A percentile compares a stretch with the other conserved stretches of the same genome.
Evolutionary conservation across 768 basidiomycete genomes (phyloP).

Genomic region (Russula sp.): DNA sequence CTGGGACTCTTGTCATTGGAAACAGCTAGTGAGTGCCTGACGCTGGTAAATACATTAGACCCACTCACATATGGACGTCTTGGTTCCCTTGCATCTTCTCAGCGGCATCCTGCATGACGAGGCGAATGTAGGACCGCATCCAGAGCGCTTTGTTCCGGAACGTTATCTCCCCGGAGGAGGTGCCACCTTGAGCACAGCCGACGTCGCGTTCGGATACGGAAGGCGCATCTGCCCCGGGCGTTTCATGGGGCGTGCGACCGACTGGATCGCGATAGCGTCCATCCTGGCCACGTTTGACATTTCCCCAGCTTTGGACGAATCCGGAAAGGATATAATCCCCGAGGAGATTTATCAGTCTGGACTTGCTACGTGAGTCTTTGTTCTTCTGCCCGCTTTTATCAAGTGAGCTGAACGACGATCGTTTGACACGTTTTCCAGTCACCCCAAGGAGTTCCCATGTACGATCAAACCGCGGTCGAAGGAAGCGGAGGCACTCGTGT

Average conservation of each 20-base stretch:
- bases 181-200: neutral
- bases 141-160: constrained; percentile 3
- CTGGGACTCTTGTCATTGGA: constrained; percentile 20
- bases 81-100: neutral
- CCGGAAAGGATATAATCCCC: neutral
- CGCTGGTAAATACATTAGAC: neutral
- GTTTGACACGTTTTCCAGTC: neutral
- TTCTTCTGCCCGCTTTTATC: neutral
- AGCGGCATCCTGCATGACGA: constrained; percentile 20
- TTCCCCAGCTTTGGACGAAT: neutral
- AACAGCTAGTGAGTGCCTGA: constrained; percentile 17
- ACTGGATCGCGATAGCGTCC: constrained; percentile 34
- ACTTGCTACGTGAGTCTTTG: neutral
- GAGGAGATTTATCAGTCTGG: constrained; percentile 1
- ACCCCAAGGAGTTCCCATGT: constrained; percentile 7
- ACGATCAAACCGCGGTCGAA: constrained; percentile 4
- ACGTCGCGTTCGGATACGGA: constrained; percentile 5
- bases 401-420: neutral
- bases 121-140: neutral
- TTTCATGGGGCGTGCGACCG: constrained; percentile 30
- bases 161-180: neutral
- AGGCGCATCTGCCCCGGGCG: constrained; percentile 24
- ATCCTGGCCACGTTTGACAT: constrained; percentile 36
- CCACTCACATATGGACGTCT: neutral
- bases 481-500: neutral